Percentiles rank a stretch among this genome's conserved stretches.
These are phyloP conservation scores for Lentinula aciculospora DNA, from an alignment of 768 basidiomycete species.

Conservation along the genomic window DNA sequence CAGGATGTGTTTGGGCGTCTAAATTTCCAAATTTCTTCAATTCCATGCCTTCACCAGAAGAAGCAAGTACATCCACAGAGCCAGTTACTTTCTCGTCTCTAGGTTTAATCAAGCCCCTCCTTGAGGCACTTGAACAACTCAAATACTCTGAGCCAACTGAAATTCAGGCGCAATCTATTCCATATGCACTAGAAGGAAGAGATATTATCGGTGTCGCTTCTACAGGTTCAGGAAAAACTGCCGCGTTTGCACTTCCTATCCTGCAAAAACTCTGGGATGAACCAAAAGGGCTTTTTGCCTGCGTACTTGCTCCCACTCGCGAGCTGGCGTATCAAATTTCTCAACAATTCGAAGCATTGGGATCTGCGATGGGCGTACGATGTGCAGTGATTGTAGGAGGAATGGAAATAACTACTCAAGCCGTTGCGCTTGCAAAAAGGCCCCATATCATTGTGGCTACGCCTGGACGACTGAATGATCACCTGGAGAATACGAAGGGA, in stretches of 20 bases:
- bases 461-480: conserved; percentile 89
- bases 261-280: conserved; percentile 96
- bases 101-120: conserved; percentile 85
- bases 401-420: conserved; percentile 75
- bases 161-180: conserved; percentile 83
- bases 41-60: conserved; percentile 58
- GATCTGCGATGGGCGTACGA: conserved; percentile 88
- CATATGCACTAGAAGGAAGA: conserved; percentile 82
- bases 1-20: background rate
- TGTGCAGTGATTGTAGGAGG: conserved; percentile 94
- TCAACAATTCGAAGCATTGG: conserved; percentile 92
- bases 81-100: conserved; percentile 69
- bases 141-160: conserved; percentile 88
- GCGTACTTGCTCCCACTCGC: conserved; percentile 94
- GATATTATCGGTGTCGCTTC: conserved; percentile 99
- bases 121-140: conserved; percentile 77
- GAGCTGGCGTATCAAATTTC: conserved; percentile 98
- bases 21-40: background rate
- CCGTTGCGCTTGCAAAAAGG: conserved; percentile 86
- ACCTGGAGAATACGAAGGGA: conserved; percentile 25
- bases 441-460: conserved; percentile 96
- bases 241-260: conserved; percentile 94
- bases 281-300: conserved; percentile 88
- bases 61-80: conserved; percentile 44
- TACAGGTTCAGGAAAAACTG: conserved; percentile 97